These are phyloP conservation scores for Leishmania martiniquensis DNA, from an alignment of 208 protist genomes.

Conservation along the genomic window DNA sequence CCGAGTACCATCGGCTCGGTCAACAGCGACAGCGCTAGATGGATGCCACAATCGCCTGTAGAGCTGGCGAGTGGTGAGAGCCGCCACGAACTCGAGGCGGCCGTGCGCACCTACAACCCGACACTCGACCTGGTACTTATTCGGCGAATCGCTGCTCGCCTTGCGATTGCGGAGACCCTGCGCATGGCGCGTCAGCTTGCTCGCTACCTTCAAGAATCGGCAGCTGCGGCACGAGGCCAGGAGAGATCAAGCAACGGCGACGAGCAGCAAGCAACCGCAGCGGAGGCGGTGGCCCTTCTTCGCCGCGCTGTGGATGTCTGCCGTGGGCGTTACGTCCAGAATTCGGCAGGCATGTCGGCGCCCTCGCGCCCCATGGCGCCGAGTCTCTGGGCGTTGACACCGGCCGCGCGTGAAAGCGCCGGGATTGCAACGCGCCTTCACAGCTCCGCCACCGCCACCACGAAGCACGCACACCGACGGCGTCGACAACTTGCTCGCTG, in stretches of 20 bases:
- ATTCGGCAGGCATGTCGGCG: background rate
- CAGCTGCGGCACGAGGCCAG: background rate
- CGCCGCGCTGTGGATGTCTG: conserved; percentile 19
- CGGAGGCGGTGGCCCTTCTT: conserved; percentile 19
- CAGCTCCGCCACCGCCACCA: background rate
- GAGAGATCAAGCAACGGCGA: background rate
- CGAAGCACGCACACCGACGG: conserved; percentile 6
- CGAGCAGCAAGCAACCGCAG: background rate
- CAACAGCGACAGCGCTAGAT: background rate
- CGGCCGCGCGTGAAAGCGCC: conserved; percentile 21
- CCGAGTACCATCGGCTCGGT: background rate
- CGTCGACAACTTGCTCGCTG: conserved; percentile 21
- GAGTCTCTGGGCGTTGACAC: conserved; percentile 19
- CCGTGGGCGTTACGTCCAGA: conserved; percentile 6
- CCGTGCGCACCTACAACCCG: conserved; percentile 42
- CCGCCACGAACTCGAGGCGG: conserved; percentile 16
- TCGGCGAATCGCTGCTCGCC: conserved; percentile 27
- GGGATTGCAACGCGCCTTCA: conserved; percentile 24
- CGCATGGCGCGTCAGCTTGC: conserved; percentile 28
- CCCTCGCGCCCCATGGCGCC: background rate
- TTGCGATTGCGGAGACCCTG: conserved; percentile 38
- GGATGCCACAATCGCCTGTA: background rate
- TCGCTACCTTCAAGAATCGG: conserved; percentile 33
- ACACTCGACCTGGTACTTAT: conserved; percentile 45
- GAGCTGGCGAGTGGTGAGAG: background rate